Conservation (phyloP, 805 yeast species). For the Yarrowia osloensis region DNA sequence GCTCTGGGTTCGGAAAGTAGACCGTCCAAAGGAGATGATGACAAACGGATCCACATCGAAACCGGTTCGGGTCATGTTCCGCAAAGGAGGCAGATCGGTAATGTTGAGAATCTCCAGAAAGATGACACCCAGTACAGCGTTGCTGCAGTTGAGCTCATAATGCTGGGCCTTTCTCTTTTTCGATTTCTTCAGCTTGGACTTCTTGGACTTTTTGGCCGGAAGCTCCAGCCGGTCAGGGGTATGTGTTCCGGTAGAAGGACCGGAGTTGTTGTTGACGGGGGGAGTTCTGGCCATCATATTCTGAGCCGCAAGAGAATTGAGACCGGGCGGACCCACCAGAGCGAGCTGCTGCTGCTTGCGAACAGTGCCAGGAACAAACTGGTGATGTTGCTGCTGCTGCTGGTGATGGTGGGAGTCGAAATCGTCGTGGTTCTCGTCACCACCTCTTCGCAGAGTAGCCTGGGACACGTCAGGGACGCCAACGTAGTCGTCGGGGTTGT, state of each 20-base stretch:
- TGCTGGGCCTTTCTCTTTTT: slow-evolving; percentile 31
- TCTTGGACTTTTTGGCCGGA: background rate
- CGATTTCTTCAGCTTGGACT: background rate
- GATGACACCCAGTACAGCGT: slow-evolving; percentile 59
- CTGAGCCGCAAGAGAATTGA: background rate
- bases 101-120: slow-evolving; percentile 77
- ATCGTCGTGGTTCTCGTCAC: slow-evolving; percentile 3
- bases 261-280: background rate
- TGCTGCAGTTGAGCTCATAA: slow-evolving; percentile 36
- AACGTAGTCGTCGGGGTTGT: slow-evolving; percentile 14
- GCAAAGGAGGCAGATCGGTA: slow-evolving; percentile 74
- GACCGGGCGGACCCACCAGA: background rate
- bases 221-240: background rate
- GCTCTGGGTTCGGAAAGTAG: slow-evolving; percentile 83
- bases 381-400: background rate
- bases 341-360: slow-evolving; percentile 1
- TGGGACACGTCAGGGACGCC: slow-evolving; percentile 14
- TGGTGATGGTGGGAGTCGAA: background rate
- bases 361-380: background rate
- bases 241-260: background rate
- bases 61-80: slow-evolving; percentile 68
- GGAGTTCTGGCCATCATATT: slow-evolving; percentile 2
- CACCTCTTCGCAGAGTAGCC: slow-evolving; percentile 3
- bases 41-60: slow-evolving; percentile 98
- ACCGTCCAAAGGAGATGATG: slow-evolving; percentile 84